These are phyloP conservation scores for Suillus fuscotomentosus DNA, from an alignment of 768 basidiomycete genomes.

Conservation along the genomic window DNA sequence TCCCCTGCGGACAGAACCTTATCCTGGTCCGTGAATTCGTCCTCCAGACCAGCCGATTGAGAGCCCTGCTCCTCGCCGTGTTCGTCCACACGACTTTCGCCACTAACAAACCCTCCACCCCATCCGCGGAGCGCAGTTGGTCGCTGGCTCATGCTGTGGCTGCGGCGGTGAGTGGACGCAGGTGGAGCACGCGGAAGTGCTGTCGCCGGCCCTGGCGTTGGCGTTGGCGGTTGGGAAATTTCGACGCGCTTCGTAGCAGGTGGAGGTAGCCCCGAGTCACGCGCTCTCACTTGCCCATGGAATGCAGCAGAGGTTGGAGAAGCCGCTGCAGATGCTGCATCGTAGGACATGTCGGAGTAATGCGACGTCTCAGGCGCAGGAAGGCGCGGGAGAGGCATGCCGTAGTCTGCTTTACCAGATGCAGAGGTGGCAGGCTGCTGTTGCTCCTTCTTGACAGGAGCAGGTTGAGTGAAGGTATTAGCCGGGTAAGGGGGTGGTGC, in stretches of 20 bases:
- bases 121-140: constrained; percentile 54
- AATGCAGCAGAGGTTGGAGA: constrained; percentile 62
- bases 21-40: constrained; percentile 47
- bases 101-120: constrained; percentile 58
- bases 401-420: constrained; percentile 64
- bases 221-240: constrained; percentile 15
- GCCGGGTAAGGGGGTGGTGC: constrained; percentile 15
- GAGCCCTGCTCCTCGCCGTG: constrained; percentile 44
- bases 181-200: constrained; percentile 66
- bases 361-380: constrained; percentile 82
- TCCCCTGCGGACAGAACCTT: constrained; percentile 22
- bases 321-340: constrained; percentile 43
- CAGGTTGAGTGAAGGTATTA: constrained; percentile 32
- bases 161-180: constrained; percentile 76
- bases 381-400: constrained; percentile 77
- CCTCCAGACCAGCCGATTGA: constrained; percentile 66
- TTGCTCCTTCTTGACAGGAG: constrained; percentile 32
- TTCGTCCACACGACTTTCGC: constrained; percentile 41
- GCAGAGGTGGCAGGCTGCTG: constrained; percentile 20
- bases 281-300: constrained; percentile 59
- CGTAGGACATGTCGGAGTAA: constrained; percentile 81
- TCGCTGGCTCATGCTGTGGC: constrained; percentile 80
- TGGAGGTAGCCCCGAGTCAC: constrained; percentile 57
- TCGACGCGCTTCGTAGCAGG: constrained; percentile 35
- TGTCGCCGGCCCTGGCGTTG: constrained; percentile 28